Evolutionary conservation across 441 rosid species (phyloP).

Genomic region (Mallotus japonicus): DNA sequence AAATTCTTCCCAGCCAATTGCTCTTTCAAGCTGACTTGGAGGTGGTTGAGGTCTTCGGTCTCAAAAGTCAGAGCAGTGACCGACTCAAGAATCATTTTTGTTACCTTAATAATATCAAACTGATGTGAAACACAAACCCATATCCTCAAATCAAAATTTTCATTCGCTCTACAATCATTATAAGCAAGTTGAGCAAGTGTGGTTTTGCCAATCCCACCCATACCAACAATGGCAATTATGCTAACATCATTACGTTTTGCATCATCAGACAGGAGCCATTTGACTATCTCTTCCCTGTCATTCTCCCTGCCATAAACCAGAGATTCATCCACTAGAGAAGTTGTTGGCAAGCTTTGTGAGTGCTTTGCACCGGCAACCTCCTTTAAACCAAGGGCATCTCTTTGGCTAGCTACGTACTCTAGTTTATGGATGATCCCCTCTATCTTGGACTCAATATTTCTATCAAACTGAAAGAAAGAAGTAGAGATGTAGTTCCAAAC

Average conservation of each 20-base stretch:
- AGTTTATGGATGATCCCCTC: background rate
- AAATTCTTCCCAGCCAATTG: slow-evolving; percentile 17
- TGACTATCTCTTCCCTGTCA: background rate
- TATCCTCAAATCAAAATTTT: background rate
- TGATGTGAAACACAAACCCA: slow-evolving; percentile 21
- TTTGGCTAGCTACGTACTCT: background rate
- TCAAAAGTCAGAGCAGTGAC: slow-evolving; percentile 13
- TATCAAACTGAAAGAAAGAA: background rate
- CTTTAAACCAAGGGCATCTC: background rate
- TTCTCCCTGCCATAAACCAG: background rate
- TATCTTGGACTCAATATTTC: background rate
- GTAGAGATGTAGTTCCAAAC: background rate
- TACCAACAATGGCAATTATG: slow-evolving; percentile 4
- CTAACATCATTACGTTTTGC: background rate
- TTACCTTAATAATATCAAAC: slow-evolving; percentile 14
- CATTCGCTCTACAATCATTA: background rate
- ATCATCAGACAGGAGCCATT: background rate
- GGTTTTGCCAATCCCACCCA: background rate
- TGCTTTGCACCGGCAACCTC: background rate
- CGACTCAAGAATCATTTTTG: slow-evolving; percentile 21
- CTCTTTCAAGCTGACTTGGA: slow-evolving; percentile 22
- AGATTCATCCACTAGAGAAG: background rate
- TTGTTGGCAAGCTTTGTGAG: background rate
- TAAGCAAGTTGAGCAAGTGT: slow-evolving; percentile 5
- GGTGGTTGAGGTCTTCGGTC: slow-evolving; percentile 15